Percentiles rank a stretch among this genome's conserved stretches.
Conservation (phyloP, 805 yeast genomes). For the Kazachstania psychrophila region DNA sequence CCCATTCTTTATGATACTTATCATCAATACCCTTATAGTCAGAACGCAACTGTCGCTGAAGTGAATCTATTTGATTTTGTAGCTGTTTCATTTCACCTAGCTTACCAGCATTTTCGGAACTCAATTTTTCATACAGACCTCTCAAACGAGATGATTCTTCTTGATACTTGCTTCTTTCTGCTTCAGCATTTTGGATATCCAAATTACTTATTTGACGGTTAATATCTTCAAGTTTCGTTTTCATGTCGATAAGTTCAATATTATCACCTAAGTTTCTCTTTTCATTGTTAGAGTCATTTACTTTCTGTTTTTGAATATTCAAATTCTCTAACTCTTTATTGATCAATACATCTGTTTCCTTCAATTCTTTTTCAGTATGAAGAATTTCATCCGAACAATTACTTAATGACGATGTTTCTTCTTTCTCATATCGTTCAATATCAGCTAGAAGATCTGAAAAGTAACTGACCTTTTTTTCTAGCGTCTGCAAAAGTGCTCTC, state of each 20-base stretch:
- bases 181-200: slow-evolving; percentile 50
- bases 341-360: slow-evolving; percentile 10
- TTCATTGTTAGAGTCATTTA: slow-evolving; percentile 50
- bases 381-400: slow-evolving; percentile 17
- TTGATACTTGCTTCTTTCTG: slow-evolving; percentile 52
- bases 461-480: neutral
- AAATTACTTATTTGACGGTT: slow-evolving; percentile 36
- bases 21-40: slow-evolving; percentile 65
- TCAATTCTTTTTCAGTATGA: slow-evolving; percentile 17
- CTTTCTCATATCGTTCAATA: slow-evolving; percentile 9
- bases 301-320: slow-evolving; percentile 25
- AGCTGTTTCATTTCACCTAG: slow-evolving; percentile 82
- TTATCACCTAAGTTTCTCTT: slow-evolving; percentile 59
- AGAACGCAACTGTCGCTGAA: slow-evolving; percentile 50
- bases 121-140: slow-evolving; percentile 42
- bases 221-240: slow-evolving; percentile 31
- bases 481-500: neutral
- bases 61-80: slow-evolving; percentile 52
- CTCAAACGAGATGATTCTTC: slow-evolving; percentile 43
- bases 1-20: slow-evolving; percentile 59
- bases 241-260: slow-evolving; percentile 44
- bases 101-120: slow-evolving; percentile 62
- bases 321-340: slow-evolving; percentile 8
- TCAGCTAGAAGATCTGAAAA: neutral
- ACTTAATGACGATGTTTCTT: slow-evolving; percentile 7